Evolutionary conservation across 768 basidiomycete species (phyloP), one percentile per base, ranked within the genome.

Genomic region (Naematelia encephala): DNA sequence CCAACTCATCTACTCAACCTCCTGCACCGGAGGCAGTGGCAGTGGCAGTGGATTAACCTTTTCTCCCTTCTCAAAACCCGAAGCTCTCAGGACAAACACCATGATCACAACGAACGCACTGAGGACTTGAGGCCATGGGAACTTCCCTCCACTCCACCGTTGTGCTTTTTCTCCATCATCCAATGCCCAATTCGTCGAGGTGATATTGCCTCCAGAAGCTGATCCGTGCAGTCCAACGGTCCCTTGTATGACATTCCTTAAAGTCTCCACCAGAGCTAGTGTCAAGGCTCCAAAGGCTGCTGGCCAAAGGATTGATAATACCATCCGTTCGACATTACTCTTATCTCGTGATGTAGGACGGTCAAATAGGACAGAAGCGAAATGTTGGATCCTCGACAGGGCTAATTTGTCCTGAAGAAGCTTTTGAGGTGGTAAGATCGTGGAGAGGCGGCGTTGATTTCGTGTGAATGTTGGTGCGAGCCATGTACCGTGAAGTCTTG

Each of bases 401-500:
- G 63, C 65, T 2, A 76, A 54, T 51, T 76, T 73, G 19, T 67
- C 61, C 34, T 70, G 68, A 1, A 76, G 57, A 1, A 68, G 56
- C 3, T 62, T 55, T 60, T 76, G 74, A 14, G 30, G 51, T 0
- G 70, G 58, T 1, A 70, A 22, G 3, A 64, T 55, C 16, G 54
- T 26, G 3, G 56, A 19, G 1, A 70, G 48, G 3, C 44, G 44
- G 2, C 68, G 49, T 55, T 73, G 72, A 14, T 55, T 61, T 21
- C 51, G 60, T 21, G 63, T 62, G 13, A 61, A 39, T 16, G 56
- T 45, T 1, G 57, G 48, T 11, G 68, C 67, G 1, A 76, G 58
- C 39, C 62, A 76, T 1, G 68, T 69, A 10, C 74, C 74, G 48
- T 76, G 74, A 5, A 76, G 59, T 3, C 69, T 71, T 57, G 19